Base-by-base conservation (phyloP, 73 alveolate species). In the Paramecium caudatum region DNA sequence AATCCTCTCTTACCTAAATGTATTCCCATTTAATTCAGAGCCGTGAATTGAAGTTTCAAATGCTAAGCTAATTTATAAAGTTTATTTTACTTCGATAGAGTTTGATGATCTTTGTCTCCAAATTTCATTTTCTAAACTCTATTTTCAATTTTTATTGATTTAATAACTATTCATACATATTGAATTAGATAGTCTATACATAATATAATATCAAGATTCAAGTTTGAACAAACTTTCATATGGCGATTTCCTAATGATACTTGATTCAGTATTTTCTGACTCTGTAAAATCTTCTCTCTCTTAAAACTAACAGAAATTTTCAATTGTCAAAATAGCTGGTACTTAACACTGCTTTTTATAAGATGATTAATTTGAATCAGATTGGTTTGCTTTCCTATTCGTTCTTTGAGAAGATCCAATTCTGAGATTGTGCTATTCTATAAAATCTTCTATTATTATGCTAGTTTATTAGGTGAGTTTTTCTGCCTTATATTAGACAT, bases 11-110 rank as follows among this genome's bases (percentile, higher is more conserved):
- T 23, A 9, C 12, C 23, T 43, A 0, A 55, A 8, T 55, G 23
- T 55, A 55, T 23, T 23, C 23, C 45, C 12, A 10, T 27, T 27
- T 10, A 27, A 12, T 10, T 19, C 80, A 55, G 37, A 10, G 4
- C 37, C 80, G 9, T 55, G 30, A 6, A 55, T 55, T 8, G 80
- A 55, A 27, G 80, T 25, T 55, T 55, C n/a, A n/a, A n/a, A n/a
- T n/a, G n/a, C n/a, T n/a, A n/a, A 55, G 30, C 80, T 55, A 55
- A 7, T 21, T 55, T 27, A 27, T 19, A 21, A 27, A 16, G 4
- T 23, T 55, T 16, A 55, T 25, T 19, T 55, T 55, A 55, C 80
- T 55, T 55, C 16, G 43, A 55, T 19, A 55, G 30, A 27, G 80
- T 21, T 23, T 27, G 23, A 55, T 10, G 80, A 16, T 55, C 80